Conservation (phyloP, 2,329 filamentous ascomycete species). For the Neofusicoccum cordaticola region DNA sequence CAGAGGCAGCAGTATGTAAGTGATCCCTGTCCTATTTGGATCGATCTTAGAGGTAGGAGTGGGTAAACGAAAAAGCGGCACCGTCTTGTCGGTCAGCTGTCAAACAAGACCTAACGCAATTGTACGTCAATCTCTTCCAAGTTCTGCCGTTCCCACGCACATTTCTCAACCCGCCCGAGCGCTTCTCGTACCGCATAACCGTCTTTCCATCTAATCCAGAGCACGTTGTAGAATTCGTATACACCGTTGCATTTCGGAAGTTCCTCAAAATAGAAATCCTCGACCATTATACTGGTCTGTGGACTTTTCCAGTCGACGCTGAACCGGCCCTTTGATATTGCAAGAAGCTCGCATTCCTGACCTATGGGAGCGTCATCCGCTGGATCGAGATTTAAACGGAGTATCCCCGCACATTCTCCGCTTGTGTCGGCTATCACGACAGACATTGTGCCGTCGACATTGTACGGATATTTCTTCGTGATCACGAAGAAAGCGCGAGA, state of each 20-base stretch:
- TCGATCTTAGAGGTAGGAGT: background rate
- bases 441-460: too few species aligned
- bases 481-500: background rate
- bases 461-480: background rate
- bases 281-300: too few species aligned
- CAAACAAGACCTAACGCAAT: too few species aligned
- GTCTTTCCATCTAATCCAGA: conserved; percentile 25
- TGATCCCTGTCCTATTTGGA: background rate
- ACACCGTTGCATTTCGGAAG: background rate
- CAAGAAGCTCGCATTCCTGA: background rate
- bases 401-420: background rate
- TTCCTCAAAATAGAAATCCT: background rate
- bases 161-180: conserved; percentile 22
- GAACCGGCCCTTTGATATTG: background rate
- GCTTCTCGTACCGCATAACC: conserved; percentile 24
- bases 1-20: too few species aligned
- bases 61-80: too few species aligned
- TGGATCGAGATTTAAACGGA: background rate
- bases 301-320: too few species aligned
- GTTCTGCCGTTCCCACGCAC: conserved; percentile 19
- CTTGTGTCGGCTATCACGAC: background rate
- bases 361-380: background rate
- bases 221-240: conserved; percentile 21
- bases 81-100: background rate
- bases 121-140: conserved; percentile 20